A percentile compares a stretch with the other conserved stretches of the same genome.
phyloP scores from a whole-genome alignment of 2,329 filamentous ascomycete genomes.

The Colletotrichum aenigma region DNA sequence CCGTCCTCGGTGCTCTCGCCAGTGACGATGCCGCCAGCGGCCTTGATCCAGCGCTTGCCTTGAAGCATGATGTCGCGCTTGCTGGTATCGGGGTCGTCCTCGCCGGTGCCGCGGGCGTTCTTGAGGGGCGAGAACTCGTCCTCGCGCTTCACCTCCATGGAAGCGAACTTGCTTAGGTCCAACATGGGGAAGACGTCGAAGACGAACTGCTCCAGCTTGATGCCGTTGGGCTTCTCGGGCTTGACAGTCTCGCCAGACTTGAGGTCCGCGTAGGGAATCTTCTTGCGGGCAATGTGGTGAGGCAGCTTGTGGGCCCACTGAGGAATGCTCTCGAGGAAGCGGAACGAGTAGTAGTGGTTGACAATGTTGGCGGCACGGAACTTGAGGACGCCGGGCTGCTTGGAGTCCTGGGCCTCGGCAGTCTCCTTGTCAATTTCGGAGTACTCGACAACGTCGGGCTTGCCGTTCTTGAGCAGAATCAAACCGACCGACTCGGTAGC shows the following conservation, averaged over 20 bases:
- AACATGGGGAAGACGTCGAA: conserved; percentile 97
- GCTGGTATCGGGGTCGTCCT: conserved; percentile 95
- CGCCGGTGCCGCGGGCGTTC: conserved; percentile 82
- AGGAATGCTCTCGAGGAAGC: conserved; percentile 90
- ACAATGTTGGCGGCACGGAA: conserved; percentile 99
- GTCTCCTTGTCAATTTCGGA: conserved; percentile 91
- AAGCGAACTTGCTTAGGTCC: conserved; percentile 86
- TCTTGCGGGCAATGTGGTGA: conserved; percentile 97
- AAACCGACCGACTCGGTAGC: conserved; percentile 95
- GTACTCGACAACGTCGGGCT: conserved; percentile 97
- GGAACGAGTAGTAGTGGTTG: conserved; percentile 99
- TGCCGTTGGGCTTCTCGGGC: conserved; percentile 93
- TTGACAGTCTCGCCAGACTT: conserved; percentile 81
- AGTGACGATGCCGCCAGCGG: conserved; percentile 76
- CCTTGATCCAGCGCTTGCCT: conserved; percentile 84
- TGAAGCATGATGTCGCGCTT: conserved; percentile 88
- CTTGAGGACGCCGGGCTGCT: conserved; percentile 82
- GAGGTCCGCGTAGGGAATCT: conserved; percentile 87
- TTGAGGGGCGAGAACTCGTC: conserved; percentile 98
- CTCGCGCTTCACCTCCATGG: conserved; percentile 93
- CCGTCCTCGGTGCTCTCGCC: conserved; percentile 68
- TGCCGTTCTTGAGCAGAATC: conserved; percentile 93
- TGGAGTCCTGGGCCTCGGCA: conserved; percentile 86
- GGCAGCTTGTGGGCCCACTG: conserved; percentile 85
- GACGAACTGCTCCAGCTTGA: conserved; percentile 99